phyloP scores from a whole-genome alignment of 2,329 filamentous ascomycete species.

The Corniculantispora saksenae region DNA sequence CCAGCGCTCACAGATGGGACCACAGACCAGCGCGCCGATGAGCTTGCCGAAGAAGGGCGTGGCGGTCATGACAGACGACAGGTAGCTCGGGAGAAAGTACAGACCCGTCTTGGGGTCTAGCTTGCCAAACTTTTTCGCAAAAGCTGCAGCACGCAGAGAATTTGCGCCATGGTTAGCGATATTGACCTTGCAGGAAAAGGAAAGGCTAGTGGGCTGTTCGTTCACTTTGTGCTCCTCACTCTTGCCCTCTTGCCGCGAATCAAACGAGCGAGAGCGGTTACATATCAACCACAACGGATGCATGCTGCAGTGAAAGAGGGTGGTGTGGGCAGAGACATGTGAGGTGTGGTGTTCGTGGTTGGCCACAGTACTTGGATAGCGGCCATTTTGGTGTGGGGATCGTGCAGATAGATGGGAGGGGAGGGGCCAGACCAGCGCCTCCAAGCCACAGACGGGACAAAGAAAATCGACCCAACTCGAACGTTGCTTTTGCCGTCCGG shows the following conservation, averaged over 20 bases:
- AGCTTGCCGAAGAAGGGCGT: constrained; percentile 29
- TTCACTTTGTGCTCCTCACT: neutral
- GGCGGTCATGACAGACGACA: constrained; percentile 30
- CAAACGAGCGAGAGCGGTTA: neutral
- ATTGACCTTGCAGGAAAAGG: neutral
- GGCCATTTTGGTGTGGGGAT: neutral
- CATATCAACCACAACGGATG: neutral
- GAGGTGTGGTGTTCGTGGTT: neutral
- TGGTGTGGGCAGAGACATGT: constrained; percentile 6
- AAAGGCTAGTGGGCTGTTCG: neutral
- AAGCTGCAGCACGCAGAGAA: constrained; percentile 15
- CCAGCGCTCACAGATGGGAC: constrained; percentile 28
- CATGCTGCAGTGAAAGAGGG: neutral
- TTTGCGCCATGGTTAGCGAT: neutral
- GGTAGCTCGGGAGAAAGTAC: constrained; percentile 24
- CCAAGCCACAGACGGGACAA: neutral
- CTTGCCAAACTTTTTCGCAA: constrained; percentile 27
- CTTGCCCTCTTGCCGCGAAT: neutral
- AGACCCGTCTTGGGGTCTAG: constrained; percentile 21
- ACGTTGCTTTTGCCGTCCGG: neutral
- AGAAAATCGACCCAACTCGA: neutral
- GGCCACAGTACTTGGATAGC: neutral
- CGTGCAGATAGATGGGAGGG: neutral
- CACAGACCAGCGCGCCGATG: constrained; percentile 14
- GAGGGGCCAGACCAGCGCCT: neutral